A percentile compares a stretch with the other conserved stretches of the same genome.
Evolutionary conservation across 495 filamentous ascomycete species (phyloP).

Genomic region (Penicillium maclennaniae): DNA sequence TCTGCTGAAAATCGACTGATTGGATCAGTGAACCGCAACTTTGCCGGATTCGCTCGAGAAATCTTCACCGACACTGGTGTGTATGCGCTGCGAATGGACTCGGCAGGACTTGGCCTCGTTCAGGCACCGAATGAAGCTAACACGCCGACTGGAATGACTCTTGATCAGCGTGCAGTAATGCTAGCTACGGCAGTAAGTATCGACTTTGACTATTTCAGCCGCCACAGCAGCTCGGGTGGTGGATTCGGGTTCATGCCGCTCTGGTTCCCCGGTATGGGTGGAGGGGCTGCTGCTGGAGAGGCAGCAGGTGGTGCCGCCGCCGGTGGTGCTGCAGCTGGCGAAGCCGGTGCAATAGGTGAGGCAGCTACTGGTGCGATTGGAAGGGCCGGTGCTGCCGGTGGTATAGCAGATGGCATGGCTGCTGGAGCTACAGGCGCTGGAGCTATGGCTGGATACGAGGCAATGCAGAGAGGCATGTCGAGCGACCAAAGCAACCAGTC

Average conservation of each 20-base stretch:
- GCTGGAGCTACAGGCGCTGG: constrained; percentile 51
- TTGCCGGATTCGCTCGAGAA: constrained; percentile 64
- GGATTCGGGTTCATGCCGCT: constrained; percentile 55
- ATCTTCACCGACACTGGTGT: constrained; percentile 71
- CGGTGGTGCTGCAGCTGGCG: constrained; percentile 39
- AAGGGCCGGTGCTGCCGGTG: constrained; percentile 28
- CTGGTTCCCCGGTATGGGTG: constrained; percentile 54
- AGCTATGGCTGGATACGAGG: constrained; percentile 61
- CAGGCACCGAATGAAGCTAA: constrained; percentile 22
- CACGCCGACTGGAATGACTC: constrained; percentile 52
- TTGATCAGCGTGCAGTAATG: constrained; percentile 70
- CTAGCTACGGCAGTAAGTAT: constrained; percentile 66
- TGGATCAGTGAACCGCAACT: constrained; percentile 65
- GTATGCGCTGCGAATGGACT: constrained; percentile 67
- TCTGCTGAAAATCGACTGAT: constrained; percentile 46
- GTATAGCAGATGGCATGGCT: constrained; percentile 37
- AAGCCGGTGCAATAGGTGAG: constrained; percentile 36
- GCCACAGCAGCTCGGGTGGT: constrained; percentile 49
- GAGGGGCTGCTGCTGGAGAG: constrained; percentile 43
- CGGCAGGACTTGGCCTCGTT: constrained; percentile 44
- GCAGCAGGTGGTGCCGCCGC: constrained; percentile 38
- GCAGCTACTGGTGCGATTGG: constrained; percentile 33
- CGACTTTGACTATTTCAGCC: constrained; percentile 72
- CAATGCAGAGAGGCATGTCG: constrained; percentile 51
- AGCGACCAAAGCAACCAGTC: constrained; percentile 17